These are phyloP conservation scores for bread wheat (Triticum aestivum) DNA, from an alignment of 176 grass and related monocot genomes.

Conservation along the genomic window IWGSC_CS_RefSeq_v2.1 NC_057809.1:449353969-449354468, in stretches of 20 bases:
- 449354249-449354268: not conserved
- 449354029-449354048: not conserved
- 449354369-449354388: not conserved
- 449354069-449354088: too few relatives aligned
- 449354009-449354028: not conserved
- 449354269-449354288: not conserved
- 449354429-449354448: slow-evolving; percentile 31
- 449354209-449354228: not conserved
- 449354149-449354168: not conserved
- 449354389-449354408: not conserved
- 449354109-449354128: not conserved
- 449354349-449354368: not conserved
- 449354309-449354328: not conserved
- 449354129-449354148: not conserved
- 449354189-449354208: not conserved
- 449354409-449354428: not conserved
- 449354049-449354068: not conserved
- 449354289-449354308: not conserved
- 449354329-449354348: not conserved
- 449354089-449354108: not conserved
- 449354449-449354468: slow-evolving; percentile 30
- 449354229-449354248: not conserved
- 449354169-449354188: not conserved
- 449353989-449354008: not conserved
- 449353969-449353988: not conserved